phyloP scores from a whole-genome alignment of 768 basidiomycete species.

The Rhizopogon roseolus region DNA sequence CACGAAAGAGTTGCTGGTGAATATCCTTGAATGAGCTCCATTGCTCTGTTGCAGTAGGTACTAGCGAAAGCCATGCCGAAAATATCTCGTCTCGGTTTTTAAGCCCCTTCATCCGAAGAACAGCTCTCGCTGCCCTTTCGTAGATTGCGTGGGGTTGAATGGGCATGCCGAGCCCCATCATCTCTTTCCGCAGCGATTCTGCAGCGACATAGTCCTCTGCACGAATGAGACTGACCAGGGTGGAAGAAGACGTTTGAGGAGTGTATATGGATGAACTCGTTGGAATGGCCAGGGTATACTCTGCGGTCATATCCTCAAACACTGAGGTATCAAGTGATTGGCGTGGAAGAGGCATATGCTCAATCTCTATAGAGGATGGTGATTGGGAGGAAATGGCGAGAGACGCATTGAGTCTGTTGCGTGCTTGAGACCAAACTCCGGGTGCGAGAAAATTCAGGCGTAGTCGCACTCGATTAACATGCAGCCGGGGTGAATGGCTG shows the following conservation, averaged over 20 bases:
- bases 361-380: slow-evolving; percentile 30
- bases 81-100: slow-evolving; percentile 17
- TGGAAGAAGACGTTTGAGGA: slow-evolving; percentile 20
- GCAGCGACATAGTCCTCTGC: slow-evolving; percentile 23
- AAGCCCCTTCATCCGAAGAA: slow-evolving; percentile 2
- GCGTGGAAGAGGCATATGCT: slow-evolving; percentile 29
- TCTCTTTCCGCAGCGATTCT: slow-evolving; percentile 32
- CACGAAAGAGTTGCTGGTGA: slow-evolving; percentile 29
- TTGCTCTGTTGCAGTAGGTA: slow-evolving; percentile 27
- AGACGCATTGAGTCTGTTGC: slow-evolving; percentile 17
- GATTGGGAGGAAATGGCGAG: slow-evolving; percentile 23
- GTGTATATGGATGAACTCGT: slow-evolving; percentile 7
- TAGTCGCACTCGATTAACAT: slow-evolving; percentile 10
- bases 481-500: slow-evolving; percentile 8
- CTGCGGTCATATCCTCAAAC: slow-evolving; percentile 31
- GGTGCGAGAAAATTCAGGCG: slow-evolving; percentile 9
- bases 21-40: slow-evolving; percentile 19
- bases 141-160: slow-evolving; percentile 35
- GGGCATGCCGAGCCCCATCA: slow-evolving; percentile 30
- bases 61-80: slow-evolving; percentile 41
- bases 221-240: slow-evolving; percentile 18
- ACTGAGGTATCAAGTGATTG: slow-evolving; percentile 26
- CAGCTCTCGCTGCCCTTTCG: slow-evolving; percentile 27
- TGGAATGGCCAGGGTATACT: slow-evolving; percentile 22
- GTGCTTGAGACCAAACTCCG: slow-evolving; percentile 13